phyloP scores from a whole-genome alignment of 176 grass and related monocot species.

The Zizania latifolia region DNA sequence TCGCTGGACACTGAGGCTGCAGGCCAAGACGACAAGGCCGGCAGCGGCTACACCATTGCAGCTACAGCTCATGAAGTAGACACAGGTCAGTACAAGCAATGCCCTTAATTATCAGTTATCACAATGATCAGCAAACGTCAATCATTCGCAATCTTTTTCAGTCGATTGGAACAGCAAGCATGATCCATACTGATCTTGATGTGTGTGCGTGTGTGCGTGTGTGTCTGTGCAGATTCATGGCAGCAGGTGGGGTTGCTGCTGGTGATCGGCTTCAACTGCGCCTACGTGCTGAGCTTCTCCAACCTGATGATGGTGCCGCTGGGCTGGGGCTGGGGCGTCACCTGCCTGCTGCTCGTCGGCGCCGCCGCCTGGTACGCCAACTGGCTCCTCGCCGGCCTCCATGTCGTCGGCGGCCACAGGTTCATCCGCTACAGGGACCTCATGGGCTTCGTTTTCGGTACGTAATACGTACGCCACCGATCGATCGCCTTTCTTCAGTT shows the following conservation, averaged over 20 bases:
- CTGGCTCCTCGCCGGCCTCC: constrained; percentile 74
- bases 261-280: constrained; percentile 82
- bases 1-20: constrained; percentile 37
- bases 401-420: constrained; percentile 50
- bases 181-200: background rate
- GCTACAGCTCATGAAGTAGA: constrained; percentile 62
- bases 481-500: no score
- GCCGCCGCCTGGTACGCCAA: constrained; percentile 61
- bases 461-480: no score
- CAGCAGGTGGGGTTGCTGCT: constrained; percentile 71
- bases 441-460: constrained; percentile 77
- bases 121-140: background rate
- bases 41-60: constrained; percentile 25
- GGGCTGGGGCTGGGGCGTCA: constrained; percentile 63
- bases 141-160: background rate
- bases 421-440: constrained; percentile 91
- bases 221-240: constrained; percentile 46
- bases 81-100: constrained; percentile 36
- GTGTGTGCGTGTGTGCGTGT: background rate
- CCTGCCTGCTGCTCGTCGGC: constrained; percentile 52
- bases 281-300: constrained; percentile 93
- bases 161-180: background rate
- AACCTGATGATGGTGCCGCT: constrained; percentile 74
- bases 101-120: background rate
- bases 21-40: constrained; percentile 16